phyloP scores from a whole-genome alignment of 306 rosid species.

The Casuarina glauca region DNA sequence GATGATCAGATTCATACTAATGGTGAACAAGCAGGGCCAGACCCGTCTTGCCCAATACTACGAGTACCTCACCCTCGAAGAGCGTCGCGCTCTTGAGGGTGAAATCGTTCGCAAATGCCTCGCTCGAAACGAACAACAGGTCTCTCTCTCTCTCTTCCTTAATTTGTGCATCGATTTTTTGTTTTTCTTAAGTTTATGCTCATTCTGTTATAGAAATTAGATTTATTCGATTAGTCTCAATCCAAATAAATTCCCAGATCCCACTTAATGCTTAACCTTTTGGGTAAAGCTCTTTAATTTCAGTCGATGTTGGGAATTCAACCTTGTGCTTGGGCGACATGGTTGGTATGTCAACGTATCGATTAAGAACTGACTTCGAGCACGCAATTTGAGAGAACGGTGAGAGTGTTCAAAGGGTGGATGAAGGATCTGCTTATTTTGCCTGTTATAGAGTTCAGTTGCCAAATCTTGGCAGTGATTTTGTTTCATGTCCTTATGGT shows the following conservation, averaged over 20 bases:
- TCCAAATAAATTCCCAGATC: not conserved
- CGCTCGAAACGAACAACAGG: constrained; percentile 88
- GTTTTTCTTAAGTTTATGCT: not conserved
- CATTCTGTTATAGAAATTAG: not conserved
- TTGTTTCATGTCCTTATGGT: not conserved
- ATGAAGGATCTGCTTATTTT: not conserved
- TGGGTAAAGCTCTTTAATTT: not conserved
- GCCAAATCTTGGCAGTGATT: not conserved
- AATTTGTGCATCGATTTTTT: constrained; percentile 1
- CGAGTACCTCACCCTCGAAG: constrained; percentile 82
- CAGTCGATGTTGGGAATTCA: not conserved
- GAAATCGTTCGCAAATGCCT: constrained; percentile 97
- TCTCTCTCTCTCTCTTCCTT: constrained; percentile 14
- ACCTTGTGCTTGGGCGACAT: not conserved
- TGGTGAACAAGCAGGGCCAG: constrained; percentile 96
- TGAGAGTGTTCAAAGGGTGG: not conserved
- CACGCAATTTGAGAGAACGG: not conserved
- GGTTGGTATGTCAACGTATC: not conserved
- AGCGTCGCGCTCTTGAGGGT: constrained; percentile 86
- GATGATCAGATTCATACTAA: constrained; percentile 89
- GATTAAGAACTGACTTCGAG: not conserved
- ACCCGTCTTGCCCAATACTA: constrained; percentile 96
- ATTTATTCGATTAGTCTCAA: not conserved
- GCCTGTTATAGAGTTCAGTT: not conserved
- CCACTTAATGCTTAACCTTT: not conserved